Evolutionary conservation across 345 rosid species (phyloP), one percentile per base, ranked within the genome.

Genomic region (Murraya paniculata): DNA sequence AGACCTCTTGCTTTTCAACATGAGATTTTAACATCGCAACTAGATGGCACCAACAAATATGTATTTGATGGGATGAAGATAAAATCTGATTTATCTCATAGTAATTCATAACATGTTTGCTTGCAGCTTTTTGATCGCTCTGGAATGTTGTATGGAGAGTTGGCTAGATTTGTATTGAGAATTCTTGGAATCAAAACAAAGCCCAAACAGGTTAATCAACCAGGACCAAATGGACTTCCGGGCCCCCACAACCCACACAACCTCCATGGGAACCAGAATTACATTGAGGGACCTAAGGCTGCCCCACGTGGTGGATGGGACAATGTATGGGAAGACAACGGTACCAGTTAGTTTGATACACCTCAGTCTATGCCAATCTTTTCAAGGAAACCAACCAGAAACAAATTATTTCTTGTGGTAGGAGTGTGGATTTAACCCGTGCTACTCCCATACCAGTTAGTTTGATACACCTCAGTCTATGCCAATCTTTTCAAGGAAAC

Each of bases 141-240:
- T 5, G 98, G 99, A 61, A 1, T 94, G 69, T 76, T 96, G 78
- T 96, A 96, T 78, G 98, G 99, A 61, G 99, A 96, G 82, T 80
- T 96, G 79, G 99, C 99, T 53, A 88, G 98, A 85, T 96, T 96
- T 78, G 98, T 91, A 39, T 76, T 94, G 80, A 91, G 98, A 80
- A 24, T 96, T 71, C 88, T 96, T 69, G 99, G 99, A 70, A 78
- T 96, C 53, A 94, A 77, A 85, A 78, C 98, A 81, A 92, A 91
- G 74, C 89, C 94, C 18, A 79, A 89, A 77, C 91, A 86, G 82
- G 79, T 88, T 81, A 89, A 90, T 77, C 94, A 87, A 79, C 85
- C 86, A 1, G 97, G 90, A 60, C 90, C 92, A 56, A 82, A 88
- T 53, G 95, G 94, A 70, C 89, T 77, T 24, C 93, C 92, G 22